Evolutionary conservation across 805 yeast species (phyloP).

Genomic region (Kluyveromyces lactis): DNA sequence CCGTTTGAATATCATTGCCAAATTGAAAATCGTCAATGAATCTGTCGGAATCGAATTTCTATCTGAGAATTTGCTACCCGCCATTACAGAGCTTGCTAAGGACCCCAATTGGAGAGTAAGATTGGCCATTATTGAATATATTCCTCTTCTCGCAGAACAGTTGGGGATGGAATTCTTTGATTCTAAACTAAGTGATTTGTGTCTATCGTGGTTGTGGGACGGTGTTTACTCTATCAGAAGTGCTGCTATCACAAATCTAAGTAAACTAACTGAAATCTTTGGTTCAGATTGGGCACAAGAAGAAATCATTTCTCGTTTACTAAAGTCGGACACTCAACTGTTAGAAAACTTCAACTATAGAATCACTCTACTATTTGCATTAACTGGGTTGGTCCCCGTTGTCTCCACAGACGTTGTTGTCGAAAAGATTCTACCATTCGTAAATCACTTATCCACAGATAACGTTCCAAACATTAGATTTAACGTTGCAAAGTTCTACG

Average conservation of each 20-base stretch:
- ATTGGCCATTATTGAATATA: slow-evolving; percentile 91
- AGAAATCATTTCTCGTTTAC: slow-evolving; percentile 71
- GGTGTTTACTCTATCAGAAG: slow-evolving; percentile 93
- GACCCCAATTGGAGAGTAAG: slow-evolving; percentile 98
- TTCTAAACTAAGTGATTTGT: slow-evolving; percentile 79
- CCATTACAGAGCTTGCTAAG: slow-evolving; percentile 90
- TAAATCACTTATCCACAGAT: slow-evolving; percentile 64
- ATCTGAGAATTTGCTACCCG: slow-evolving; percentile 85
- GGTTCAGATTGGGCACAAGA: slow-evolving; percentile 90
- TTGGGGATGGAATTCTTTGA: slow-evolving; percentile 90
- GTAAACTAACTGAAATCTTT: slow-evolving; percentile 72
- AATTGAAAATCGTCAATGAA: slow-evolving; percentile 84
- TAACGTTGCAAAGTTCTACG: slow-evolving; percentile 83
- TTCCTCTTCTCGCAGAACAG: slow-evolving; percentile 90
- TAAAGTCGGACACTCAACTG: slow-evolving; percentile 35
- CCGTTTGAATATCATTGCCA: slow-evolving; percentile 85
- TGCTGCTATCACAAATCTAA: slow-evolving; percentile 84
- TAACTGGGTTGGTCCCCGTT: slow-evolving; percentile 74
- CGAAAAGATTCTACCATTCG: slow-evolving; percentile 68
- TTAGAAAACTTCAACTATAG: slow-evolving; percentile 76
- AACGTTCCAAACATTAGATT: slow-evolving; percentile 92
- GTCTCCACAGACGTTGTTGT: slow-evolving; percentile 49
- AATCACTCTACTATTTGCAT: slow-evolving; percentile 81
- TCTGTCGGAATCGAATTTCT: slow-evolving; percentile 86
- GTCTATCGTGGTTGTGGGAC: slow-evolving; percentile 98